Evolutionary conservation across 768 basidiomycete species (phyloP).

Genomic region (Pleurotus giganteus): DNA sequence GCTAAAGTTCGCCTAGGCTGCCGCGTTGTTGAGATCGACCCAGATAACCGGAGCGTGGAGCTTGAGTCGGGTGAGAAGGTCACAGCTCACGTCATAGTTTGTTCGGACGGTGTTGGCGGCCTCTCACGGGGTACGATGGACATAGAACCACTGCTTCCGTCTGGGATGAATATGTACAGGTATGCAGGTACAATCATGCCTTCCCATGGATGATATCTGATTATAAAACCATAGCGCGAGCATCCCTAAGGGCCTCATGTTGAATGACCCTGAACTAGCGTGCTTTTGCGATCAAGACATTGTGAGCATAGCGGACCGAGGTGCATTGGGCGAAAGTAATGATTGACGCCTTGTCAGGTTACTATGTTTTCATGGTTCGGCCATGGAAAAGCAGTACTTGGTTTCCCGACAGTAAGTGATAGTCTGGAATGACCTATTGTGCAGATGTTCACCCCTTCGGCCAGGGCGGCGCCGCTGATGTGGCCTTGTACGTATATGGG

Average conservation of each 20-base stretch:
- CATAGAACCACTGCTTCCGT: slow-evolving; percentile 16
- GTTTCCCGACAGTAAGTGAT: slow-evolving; percentile 28
- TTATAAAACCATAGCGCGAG: slow-evolving; percentile 29
- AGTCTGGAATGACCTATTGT: background rate
- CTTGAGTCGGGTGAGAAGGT: slow-evolving; percentile 39
- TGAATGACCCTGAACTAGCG: slow-evolving; percentile 36
- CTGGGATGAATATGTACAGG: slow-evolving; percentile 42
- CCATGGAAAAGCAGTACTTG: slow-evolving; percentile 24
- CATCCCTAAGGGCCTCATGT: slow-evolving; percentile 37
- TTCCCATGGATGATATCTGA: background rate
- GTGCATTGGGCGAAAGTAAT: background rate
- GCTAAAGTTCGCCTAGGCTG: slow-evolving; percentile 37
- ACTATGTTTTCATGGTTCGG: slow-evolving; percentile 36
- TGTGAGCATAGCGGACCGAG: slow-evolving; percentile 16
- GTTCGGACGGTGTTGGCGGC: slow-evolving; percentile 52
- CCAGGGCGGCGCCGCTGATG: slow-evolving; percentile 35
- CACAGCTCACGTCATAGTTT: slow-evolving; percentile 50
- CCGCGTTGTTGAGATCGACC: slow-evolving; percentile 27
- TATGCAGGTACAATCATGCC: slow-evolving; percentile 13
- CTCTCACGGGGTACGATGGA: slow-evolving; percentile 31
- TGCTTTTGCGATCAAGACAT: slow-evolving; percentile 24
- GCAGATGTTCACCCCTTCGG: slow-evolving; percentile 9
- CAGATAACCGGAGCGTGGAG: slow-evolving; percentile 26
- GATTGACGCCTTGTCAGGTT: slow-evolving; percentile 17
- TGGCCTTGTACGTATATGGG: slow-evolving; percentile 29